Percentiles rank a stretch among this genome's conserved stretches.
phyloP scores from a whole-genome alignment of 352 stramenopile genomes.

The Plasmopara halstedii region DNA sequence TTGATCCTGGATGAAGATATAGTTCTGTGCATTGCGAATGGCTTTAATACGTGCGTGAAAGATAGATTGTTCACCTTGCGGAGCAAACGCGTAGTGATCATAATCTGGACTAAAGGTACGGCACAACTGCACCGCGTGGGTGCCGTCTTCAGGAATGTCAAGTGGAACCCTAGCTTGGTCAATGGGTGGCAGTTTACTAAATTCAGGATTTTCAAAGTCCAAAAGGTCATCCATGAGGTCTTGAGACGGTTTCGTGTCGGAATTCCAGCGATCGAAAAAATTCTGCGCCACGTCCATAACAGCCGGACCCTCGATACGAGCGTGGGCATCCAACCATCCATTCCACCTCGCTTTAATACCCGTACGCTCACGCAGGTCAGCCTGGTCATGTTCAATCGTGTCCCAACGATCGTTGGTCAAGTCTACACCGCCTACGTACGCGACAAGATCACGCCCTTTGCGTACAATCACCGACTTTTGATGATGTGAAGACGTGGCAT shows the following conservation, averaged over 20 bases:
- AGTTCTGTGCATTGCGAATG: conserved; percentile 48
- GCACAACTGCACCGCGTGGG: conserved; percentile 35
- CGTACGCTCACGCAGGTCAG: conserved; percentile 25
- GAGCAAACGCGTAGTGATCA: conserved; percentile 34
- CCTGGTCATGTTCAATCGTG: conserved; percentile 46
- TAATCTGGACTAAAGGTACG: conserved; percentile 49
- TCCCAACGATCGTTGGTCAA: conserved; percentile 55
- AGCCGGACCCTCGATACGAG: conserved; percentile 36
- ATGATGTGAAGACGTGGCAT: conserved; percentile 51
- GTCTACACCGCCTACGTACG: conserved; percentile 51
- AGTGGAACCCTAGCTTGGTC: conserved; percentile 7
- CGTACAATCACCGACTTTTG: conserved; percentile 61
- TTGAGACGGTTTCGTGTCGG: conserved; percentile 21
- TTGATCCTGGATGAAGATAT: conserved; percentile 63
- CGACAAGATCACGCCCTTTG: conserved; percentile 27
- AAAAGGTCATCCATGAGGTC: conserved; percentile 39
- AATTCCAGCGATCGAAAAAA: conserved; percentile 64
- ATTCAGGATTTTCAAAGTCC: conserved; percentile 42
- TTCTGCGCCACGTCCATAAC: conserved; percentile 51
- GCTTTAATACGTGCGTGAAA: conserved; percentile 47
- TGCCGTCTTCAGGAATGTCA: conserved; percentile 7
- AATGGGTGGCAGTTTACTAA: conserved; percentile 11
- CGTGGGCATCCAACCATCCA: conserved; percentile 55
- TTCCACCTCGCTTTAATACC: conserved; percentile 34
- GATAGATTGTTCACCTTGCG: conserved; percentile 45